Base-by-base conservation (phyloP, 2,329 filamentous ascomycete genomes). In the Exophiala sp. region DNA sequence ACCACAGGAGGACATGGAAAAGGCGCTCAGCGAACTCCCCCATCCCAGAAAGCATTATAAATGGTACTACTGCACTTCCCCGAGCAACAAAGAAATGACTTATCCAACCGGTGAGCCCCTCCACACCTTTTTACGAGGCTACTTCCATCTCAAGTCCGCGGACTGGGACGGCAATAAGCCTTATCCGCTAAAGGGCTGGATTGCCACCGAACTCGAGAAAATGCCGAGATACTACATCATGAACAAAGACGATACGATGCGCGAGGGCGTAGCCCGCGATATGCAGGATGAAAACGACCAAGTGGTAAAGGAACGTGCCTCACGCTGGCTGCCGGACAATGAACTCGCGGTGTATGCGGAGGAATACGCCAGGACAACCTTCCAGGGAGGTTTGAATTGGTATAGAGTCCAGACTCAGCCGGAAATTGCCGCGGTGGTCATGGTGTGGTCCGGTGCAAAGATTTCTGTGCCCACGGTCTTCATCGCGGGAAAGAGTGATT, bases 191-290 rank as follows among this genome's bases (percentile, higher is more conserved):
- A 59, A 70, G 10, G 72, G 68, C 2, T 87, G 83, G 83, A 76
- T 69, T 1, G 84, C 83, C 0, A 65, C 71, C 10, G 78, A 84
- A 41, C 65, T 88, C 1, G 75, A 75, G 1, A 73, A 79, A 54
- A 77, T 88, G 74, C 85, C 85, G 0, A 74, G 80, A 48, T 88
- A 88, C 72, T 88, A 88, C 69, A 76, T 87, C 61, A 85, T 88
- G 83, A 79, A 76, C 1, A 66, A 77, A 2, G 63, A 78, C 43
- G 70, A 74, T 7, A 78, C 76, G 1, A 87, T 88, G 80, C 81
- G 83, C 0, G 72, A 81, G 43, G 74, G 76, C 0, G 77, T 89
- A 1, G 72, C 73, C 1, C 59, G 69, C 8, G 75, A 79, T 62
- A 86, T 87, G 83, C 59, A 64, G 1, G 65, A 64, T 14, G 79